A percentile compares a stretch with the other conserved stretches of the same genome.
These are phyloP conservation scores for Diaporthe australafricana DNA, from an alignment of 2,329 filamentous ascomycete species.

Conservation along the genomic window DNA sequence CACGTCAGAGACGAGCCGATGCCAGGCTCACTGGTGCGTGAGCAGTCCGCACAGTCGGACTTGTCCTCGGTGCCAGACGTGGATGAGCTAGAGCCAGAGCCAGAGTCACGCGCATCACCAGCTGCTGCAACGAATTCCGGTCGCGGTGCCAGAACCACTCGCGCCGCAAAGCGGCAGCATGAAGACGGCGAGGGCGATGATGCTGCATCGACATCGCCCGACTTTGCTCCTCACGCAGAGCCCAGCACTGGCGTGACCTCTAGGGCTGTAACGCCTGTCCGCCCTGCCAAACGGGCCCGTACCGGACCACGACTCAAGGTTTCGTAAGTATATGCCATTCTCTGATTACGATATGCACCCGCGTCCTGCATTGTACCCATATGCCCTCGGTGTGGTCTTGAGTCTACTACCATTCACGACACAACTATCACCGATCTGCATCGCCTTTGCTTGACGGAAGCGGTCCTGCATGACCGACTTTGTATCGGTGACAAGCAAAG, in stretches of 20 bases:
- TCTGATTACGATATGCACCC: background rate
- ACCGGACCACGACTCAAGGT: conserved; percentile 74
- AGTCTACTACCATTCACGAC: background rate
- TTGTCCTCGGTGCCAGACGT: conserved; percentile 38
- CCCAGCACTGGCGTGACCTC: conserved; percentile 63
- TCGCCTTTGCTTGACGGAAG: background rate
- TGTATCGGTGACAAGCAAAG: background rate
- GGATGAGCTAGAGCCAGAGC: conserved; percentile 34
- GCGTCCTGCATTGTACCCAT: conserved; percentile 19
- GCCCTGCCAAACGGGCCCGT: conserved; percentile 69
- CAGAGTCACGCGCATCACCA: conserved; percentile 5
- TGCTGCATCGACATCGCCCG: conserved; percentile 62
- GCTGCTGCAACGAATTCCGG: background rate
- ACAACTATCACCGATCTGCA: background rate
- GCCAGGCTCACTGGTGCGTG: conserved; percentile 1
- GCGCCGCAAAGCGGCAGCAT: conserved; percentile 63
- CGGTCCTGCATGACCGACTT: background rate
- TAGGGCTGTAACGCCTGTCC: conserved; percentile 69
- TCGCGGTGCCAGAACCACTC: conserved; percentile 54
- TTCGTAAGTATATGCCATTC: conserved; percentile 66
- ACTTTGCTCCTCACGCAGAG: conserved; percentile 60
- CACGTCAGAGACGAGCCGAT: conserved; percentile 27
- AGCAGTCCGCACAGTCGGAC: conserved; percentile 30
- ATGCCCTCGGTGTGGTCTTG: background rate
- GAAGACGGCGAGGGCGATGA: conserved; percentile 63